Conservation (phyloP, 1,139 yeast genomes). For the Candida pseudoviswanathii region DNA sequence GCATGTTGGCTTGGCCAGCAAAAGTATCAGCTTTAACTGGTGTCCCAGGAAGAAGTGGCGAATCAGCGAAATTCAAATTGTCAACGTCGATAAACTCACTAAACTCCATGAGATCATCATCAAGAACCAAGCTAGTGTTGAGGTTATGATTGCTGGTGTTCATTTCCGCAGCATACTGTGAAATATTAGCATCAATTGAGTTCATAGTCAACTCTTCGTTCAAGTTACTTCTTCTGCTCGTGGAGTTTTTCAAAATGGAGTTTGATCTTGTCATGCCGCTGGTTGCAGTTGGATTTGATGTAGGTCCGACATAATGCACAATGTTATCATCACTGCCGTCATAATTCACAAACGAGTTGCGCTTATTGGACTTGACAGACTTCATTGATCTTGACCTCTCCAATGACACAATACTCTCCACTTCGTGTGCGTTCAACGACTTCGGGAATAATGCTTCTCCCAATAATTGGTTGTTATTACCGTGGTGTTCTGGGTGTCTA, state of each 20-base stretch:
- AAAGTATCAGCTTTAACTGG: neutral
- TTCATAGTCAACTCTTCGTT: constrained; percentile 17
- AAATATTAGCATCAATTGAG: constrained; percentile 18
- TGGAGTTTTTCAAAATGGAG: constrained; percentile 51
- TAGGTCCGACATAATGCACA: constrained; percentile 32
- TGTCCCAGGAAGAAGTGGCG: constrained; percentile 17
- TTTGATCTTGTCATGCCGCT: constrained; percentile 33
- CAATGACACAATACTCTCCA: constrained; percentile 70
- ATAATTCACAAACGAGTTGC: constrained; percentile 47
- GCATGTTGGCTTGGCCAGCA: neutral
- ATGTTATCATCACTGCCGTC: constrained; percentile 52
- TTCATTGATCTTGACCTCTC: constrained; percentile 69
- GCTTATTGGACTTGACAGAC: constrained; percentile 44
- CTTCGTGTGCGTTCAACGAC: constrained; percentile 64
- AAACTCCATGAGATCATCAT: constrained; percentile 54
- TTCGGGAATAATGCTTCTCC: constrained; percentile 79
- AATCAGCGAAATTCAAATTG: constrained; percentile 33
- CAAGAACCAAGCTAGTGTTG: constrained; percentile 15
- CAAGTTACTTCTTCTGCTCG: constrained; percentile 16
- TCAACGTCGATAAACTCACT: constrained; percentile 68
- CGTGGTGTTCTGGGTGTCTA: neutral
- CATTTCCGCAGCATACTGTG: neutral
- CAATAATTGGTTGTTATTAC: constrained; percentile 19
- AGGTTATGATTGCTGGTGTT: constrained; percentile 6
- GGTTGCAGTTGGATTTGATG: constrained; percentile 17